These are phyloP conservation scores for Penicillium sp. DNA, from an alignment of 2,329 filamentous ascomycete species.

Conservation along the genomic window DNA sequence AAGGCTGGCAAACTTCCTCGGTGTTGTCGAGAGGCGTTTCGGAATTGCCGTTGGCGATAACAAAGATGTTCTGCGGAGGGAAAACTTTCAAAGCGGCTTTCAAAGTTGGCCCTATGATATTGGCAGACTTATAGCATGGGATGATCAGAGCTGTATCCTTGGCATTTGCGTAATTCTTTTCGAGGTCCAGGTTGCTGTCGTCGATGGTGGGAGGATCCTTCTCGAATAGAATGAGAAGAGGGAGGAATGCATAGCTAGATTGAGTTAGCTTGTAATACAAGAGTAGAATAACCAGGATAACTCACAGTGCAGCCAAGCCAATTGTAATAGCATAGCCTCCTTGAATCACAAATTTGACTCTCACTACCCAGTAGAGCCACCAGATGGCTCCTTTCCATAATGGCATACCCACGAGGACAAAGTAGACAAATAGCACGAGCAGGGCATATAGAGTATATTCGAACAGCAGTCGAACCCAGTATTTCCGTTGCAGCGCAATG, in stretches of 20 bases:
- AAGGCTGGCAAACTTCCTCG: conserved; percentile 44
- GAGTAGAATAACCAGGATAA: neutral
- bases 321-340: conserved; percentile 45
- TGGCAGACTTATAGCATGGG: conserved; percentile 50
- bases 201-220: conserved; percentile 27
- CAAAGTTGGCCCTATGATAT: conserved; percentile 43
- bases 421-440: conserved; percentile 43
- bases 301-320: conserved; percentile 37
- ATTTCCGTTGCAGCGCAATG: conserved; percentile 27
- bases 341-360: conserved; percentile 39
- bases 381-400: conserved; percentile 48
- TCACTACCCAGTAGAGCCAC: conserved; percentile 44
- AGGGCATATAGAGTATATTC: conserved; percentile 40
- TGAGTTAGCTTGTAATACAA: neutral
- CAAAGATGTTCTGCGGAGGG: conserved; percentile 47
- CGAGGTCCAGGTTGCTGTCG: conserved; percentile 15
- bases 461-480: conserved; percentile 38
- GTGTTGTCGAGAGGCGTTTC: conserved; percentile 49
- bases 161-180: conserved; percentile 25
- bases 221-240: conserved; percentile 35
- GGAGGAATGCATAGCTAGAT: conserved; percentile 29
- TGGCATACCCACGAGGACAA: conserved; percentile 47
- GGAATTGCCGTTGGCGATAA: conserved; percentile 51
- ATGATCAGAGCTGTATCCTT: conserved; percentile 43
- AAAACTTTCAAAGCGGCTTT: conserved; percentile 49